Base-by-base conservation (phyloP, 306 rosid genomes). In the Fragaria ananassa region DNA sequence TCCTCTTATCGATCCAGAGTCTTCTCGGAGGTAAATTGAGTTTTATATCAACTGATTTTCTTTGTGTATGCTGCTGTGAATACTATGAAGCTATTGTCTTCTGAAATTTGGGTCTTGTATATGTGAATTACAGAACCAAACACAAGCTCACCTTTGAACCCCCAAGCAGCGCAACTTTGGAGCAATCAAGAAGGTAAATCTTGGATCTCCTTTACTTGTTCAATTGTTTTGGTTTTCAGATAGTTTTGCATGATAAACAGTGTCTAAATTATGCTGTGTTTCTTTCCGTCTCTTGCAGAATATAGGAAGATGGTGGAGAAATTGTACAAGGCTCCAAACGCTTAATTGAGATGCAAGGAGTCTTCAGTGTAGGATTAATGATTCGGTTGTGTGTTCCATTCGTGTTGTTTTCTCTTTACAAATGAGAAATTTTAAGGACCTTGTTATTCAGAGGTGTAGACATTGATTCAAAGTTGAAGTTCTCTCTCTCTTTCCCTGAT, bases 161-260 rank as follows among this genome's bases (percentile, higher is more conserved):
- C 87, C 50, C 98, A 91, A 83, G 99, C 99, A 58, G 99, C 99
- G 15, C 94, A 91, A 77, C 86, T 96, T 53, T 96, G 98, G 99
- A 82, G 83, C 81, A 91, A 92, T 80, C 99, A 96, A 88, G 89
- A 93, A 89, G 99, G 97, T 92, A 81, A 78, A 70, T n/a, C 18
- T 3, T 25, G 46, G 23, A 23, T 31, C 6, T 51, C 1, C 4
- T 46, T 50, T 57, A 5, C 69, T 65, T 10, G 6, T 31, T 79
- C 2, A 13, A 14, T 72, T 66, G 44, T 25, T 17, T 74, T n/a
- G 57, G 10, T 17, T 41, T 35, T 67, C 35, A 27, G 42, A 53
- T n/a, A 18, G 31, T 35, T 41, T 18, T 25, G 50, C 21, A 17
- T 19, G 3, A 12, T 15, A 69, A 69, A 8, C 50, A 23, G 39